These are phyloP conservation scores for Diophrys appendiculata DNA, from an alignment of 73 alveolate genomes.

Conservation along the genomic window DNA sequence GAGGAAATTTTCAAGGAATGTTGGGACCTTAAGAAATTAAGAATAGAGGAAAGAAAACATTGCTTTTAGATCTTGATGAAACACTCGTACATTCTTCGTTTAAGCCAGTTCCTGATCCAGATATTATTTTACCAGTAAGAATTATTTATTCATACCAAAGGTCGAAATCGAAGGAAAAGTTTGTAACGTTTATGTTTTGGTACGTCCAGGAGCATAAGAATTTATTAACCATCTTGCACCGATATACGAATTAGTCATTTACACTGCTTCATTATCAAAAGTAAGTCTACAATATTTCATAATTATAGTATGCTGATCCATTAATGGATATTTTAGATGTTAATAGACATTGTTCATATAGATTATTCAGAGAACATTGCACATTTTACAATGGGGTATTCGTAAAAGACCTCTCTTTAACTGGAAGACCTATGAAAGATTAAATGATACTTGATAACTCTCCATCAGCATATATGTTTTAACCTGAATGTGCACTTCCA, in stretches of 20 bases:
- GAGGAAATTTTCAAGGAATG: background rate
- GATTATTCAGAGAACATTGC: conserved; percentile 86
- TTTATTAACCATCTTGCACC: conserved; percentile 35
- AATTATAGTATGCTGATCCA: conserved; percentile 85
- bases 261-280: conserved; percentile 71
- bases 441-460: conserved; percentile 71
- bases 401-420: conserved; percentile 77
- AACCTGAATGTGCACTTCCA: conserved; percentile 77
- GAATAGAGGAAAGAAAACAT: conserved; percentile 49
- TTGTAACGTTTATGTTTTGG: conserved; percentile 40
- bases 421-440: conserved; percentile 81
- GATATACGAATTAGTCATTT: conserved; percentile 62
- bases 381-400: conserved; percentile 61
- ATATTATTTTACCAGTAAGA: conserved; percentile 46
- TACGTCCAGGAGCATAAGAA: conserved; percentile 62
- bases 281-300: conserved; percentile 61
- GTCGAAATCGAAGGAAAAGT: conserved; percentile 61
- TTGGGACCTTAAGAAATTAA: too few species aligned
- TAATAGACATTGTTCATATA: conserved; percentile 32
- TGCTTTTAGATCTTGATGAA: conserved; percentile 66
- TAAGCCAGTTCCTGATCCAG: conserved; percentile 54
- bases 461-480: conserved; percentile 63
- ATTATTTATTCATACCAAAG: background rate
- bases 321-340: conserved; percentile 77
- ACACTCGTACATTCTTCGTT: conserved; percentile 63